Percentiles rank a stretch among this genome's conserved stretches.
Conservation (phyloP, 371 early-diverging fungal genomes). For the Mucor racemosus region DNA sequence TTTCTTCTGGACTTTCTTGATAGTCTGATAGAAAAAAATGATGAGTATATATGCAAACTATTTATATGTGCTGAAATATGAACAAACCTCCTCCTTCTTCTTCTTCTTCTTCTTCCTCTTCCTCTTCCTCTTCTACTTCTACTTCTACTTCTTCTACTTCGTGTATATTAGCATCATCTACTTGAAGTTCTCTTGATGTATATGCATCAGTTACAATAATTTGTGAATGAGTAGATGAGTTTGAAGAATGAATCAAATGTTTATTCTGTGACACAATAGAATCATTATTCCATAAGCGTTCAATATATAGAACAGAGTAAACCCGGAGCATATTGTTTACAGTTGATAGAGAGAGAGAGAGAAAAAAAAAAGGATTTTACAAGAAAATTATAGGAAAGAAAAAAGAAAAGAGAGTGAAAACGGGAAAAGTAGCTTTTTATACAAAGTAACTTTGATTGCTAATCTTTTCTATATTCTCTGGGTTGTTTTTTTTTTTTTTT, state of each 20-base stretch:
- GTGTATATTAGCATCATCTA: background rate
- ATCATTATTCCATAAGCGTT: conserved; percentile 22
- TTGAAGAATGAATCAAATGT: background rate
- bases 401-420: background rate
- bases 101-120: no score
- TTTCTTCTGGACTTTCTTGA: background rate
- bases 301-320: conserved; percentile 25
- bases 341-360: conserved; percentile 2
- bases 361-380: background rate
- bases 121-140: no score
- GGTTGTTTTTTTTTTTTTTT: background rate
- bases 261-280: background rate
- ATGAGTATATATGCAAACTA: background rate
- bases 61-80: background rate
- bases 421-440: background rate
- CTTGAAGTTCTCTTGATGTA: background rate
- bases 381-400: background rate
- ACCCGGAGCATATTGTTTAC: conserved; percentile 27
- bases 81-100: conserved; percentile 1
- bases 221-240: conserved; percentile 2
- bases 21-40: background rate
- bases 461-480: background rate
- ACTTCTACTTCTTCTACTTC: no score
- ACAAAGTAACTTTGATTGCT: background rate
- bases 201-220: conserved; percentile 5